These are phyloP conservation scores for Thielaviopsis musarum DNA, from an alignment of 2,329 filamentous ascomycete species.

Conservation along the genomic window DNA sequence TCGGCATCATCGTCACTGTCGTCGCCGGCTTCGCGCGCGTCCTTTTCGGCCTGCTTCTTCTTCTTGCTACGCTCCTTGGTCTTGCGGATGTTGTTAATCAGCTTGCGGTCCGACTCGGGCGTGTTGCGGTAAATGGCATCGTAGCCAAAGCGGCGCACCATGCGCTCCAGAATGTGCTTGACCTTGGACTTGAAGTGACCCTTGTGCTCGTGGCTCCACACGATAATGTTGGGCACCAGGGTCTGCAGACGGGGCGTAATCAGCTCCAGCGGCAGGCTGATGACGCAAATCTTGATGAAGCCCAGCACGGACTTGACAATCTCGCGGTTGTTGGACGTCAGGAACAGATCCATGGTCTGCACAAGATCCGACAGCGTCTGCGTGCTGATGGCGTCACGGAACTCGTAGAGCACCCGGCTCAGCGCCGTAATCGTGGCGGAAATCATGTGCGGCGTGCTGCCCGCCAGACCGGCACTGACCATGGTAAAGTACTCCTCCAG, in stretches of 20 bases:
- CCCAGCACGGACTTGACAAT: constrained; percentile 89
- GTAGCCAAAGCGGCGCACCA: constrained; percentile 80
- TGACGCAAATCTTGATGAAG: constrained; percentile 91
- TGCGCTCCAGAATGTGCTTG: constrained; percentile 91
- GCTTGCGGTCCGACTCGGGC: constrained; percentile 73
- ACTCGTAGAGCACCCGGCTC: constrained; percentile 85
- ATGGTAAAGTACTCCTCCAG: constrained; percentile 97
- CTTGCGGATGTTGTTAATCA: constrained; percentile 90
- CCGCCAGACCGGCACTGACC: constrained; percentile 89
- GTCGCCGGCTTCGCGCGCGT: constrained; percentile 21
- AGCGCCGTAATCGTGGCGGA: constrained; percentile 92
- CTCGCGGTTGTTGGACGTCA: constrained; percentile 91
- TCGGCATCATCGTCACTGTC: constrained; percentile 17
- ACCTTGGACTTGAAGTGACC: constrained; percentile 93
- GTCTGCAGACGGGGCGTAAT: constrained; percentile 61
- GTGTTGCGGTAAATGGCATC: constrained; percentile 64
- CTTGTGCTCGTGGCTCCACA: constrained; percentile 97
- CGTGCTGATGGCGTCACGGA: constrained; percentile 51
- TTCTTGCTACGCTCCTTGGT: constrained; percentile 80
- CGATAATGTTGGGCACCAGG: constrained; percentile 77
- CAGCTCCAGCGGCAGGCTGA: constrained; percentile 63
- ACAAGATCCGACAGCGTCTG: constrained; percentile 69
- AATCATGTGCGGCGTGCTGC: constrained; percentile 90
- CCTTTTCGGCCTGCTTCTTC: constrained; percentile 58
- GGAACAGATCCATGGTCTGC: constrained; percentile 87